Percentiles rank a stretch among this genome's conserved stretches.
Evolutionary conservation across 129 eudicot species (phyloP).

Genomic region (Logfia minima): DNA sequence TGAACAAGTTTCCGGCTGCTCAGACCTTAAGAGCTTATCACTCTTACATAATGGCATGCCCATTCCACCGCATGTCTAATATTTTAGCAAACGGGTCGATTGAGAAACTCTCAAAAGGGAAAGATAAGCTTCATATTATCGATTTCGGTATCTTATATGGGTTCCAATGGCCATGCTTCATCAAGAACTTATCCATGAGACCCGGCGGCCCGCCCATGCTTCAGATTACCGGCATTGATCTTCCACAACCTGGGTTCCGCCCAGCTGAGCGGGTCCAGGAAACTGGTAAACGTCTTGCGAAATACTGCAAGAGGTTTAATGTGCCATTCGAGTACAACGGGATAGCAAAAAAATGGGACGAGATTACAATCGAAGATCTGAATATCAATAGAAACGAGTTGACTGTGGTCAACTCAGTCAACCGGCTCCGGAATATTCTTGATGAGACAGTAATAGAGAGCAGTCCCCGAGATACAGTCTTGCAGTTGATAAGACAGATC

Average conservation of each 20-base stretch:
- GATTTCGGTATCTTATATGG: conserved; percentile 79
- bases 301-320: conserved; percentile 52
- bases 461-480: conserved; percentile 53
- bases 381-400: conserved; percentile 41
- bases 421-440: conserved; percentile 41
- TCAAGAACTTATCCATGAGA: conserved; percentile 47
- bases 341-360: conserved; percentile 63
- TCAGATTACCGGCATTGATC: conserved; percentile 61
- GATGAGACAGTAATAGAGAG: conserved; percentile 47
- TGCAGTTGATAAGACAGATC: conserved; percentile 42
- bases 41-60: conserved; percentile 43
- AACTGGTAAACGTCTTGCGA: conserved; percentile 50
- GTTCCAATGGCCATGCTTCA: conserved; percentile 70
- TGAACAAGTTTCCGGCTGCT: conserved; percentile 37
- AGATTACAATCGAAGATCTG: conserved; percentile 43
- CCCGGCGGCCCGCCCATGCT: conserved; percentile 63
- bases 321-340: conserved; percentile 59
- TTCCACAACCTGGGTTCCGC: conserved; percentile 59
- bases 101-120: conserved; percentile 31
- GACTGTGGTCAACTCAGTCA: conserved; percentile 51
- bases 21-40: conserved; percentile 47
- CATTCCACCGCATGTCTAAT: conserved; percentile 48
- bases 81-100: conserved; percentile 56
- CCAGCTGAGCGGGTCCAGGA: conserved; percentile 60
- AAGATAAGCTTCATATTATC: conserved; percentile 55